A percentile compares a stretch with the other conserved stretches of the same genome.
Evolutionary conservation across 1,139 yeast species (phyloP).

Genomic region (Suhomyces bribrorum): DNA sequence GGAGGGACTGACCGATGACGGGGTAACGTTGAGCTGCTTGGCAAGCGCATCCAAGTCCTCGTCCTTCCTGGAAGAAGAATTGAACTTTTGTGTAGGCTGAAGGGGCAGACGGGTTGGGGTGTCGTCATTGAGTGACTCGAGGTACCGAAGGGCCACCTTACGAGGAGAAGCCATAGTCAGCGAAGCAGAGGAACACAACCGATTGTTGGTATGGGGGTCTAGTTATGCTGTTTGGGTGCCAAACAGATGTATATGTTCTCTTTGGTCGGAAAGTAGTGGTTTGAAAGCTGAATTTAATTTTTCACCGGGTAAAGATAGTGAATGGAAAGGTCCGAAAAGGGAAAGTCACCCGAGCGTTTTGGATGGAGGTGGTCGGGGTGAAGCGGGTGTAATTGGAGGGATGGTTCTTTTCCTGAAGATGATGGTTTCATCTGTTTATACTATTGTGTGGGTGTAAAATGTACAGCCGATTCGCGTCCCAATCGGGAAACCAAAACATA

Average conservation of each 20-base stretch:
- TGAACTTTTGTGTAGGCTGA: conserved; percentile 27
- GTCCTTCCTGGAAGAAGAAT: conserved; percentile 19
- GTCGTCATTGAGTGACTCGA: conserved; percentile 32
- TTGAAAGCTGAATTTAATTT: no score
- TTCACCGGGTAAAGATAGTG: not conserved
- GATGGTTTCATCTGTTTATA: not conserved
- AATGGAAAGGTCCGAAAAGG: not conserved
- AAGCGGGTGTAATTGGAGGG: no score
- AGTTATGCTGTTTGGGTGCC: no score
- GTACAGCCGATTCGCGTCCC: not conserved
- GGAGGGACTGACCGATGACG: conserved; percentile 25
- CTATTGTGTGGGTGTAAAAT: not conserved
- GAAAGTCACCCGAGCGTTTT: not conserved
- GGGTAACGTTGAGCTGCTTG: conserved; percentile 35
- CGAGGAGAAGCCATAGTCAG: conserved; percentile 22
- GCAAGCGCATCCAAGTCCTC: conserved; percentile 45
- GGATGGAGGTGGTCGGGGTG: not conserved
- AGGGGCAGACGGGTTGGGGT: conserved; percentile 30
- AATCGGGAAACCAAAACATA: not conserved
- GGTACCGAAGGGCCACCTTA: conserved; percentile 35
- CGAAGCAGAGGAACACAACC: no score
- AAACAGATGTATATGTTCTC: no score
- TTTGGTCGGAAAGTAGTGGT: no score
- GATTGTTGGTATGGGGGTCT: not conserved
- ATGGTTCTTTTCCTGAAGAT: not conserved